Evolutionary conservation across 2,329 filamentous ascomycete species (phyloP).

Genomic region (Fusarium penzigii): DNA sequence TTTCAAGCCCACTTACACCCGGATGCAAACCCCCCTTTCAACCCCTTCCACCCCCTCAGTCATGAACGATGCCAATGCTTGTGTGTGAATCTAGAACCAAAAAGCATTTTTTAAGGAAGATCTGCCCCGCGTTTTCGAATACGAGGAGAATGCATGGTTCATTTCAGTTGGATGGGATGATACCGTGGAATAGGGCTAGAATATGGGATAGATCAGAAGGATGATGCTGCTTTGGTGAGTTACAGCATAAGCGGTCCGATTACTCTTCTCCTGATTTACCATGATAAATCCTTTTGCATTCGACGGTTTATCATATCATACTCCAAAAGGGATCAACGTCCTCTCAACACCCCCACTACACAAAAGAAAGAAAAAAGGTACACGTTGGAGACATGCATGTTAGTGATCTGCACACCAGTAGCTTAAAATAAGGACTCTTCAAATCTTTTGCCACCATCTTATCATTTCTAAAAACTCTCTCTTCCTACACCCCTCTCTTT

Average conservation of each 20-base stretch:
- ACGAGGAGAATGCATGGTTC: neutral
- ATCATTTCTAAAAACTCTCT: slow-evolving; percentile 7
- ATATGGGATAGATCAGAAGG: too few relatives aligned
- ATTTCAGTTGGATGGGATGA: neutral
- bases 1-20: neutral
- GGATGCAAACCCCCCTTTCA: neutral
- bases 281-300: too few relatives aligned
- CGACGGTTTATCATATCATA: too few relatives aligned
- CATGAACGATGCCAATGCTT: neutral
- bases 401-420: neutral
- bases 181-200: neutral
- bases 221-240: too few relatives aligned
- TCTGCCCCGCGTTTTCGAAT: neutral
- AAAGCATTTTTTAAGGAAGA: neutral
- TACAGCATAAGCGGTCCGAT: too few relatives aligned
- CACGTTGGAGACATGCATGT: neutral
- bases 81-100: neutral
- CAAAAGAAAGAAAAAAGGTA: neutral
- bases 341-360: neutral
- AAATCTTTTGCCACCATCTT: slow-evolving; percentile 12
- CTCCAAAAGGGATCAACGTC: neutral
- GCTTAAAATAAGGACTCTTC: neutral
- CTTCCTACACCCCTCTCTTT: neutral
- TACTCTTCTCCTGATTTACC: too few relatives aligned
- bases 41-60: too few relatives aligned